Evolutionary conservation across 768 basidiomycete genomes (phyloP), one percentile per base, ranked within the genome.

Genomic region (Symmetrospora coprosmae): DNA sequence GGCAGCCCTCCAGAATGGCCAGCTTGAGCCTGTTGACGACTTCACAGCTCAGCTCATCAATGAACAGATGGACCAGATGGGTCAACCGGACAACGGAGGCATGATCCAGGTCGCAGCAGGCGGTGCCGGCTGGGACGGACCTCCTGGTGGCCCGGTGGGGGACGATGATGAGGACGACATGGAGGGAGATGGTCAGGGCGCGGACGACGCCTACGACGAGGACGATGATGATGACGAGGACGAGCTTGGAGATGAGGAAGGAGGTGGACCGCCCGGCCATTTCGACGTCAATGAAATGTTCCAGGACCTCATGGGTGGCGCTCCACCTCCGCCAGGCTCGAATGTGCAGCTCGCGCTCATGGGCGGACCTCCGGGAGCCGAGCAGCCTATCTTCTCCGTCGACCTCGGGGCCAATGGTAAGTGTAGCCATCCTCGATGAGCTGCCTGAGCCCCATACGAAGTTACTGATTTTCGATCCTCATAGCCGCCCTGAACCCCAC

Each of bases 171-270:
- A 38, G 8, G 43, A 58, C 40, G 25, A 38, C 3, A 38, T 38
- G 23, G 51, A 40, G 13, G 51, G 37, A 19, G 49, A 59, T 21
- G 63, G 53, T 28, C 63, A 67, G 28, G 60, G 34, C 8, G 66
- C 64, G 3, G 60, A 50, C 9, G 40, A 21, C 34, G 80, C 80
- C 7, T 78, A 62, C 51, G 64, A 68, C 0, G 64, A 47, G 17
- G 65, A 64, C 8, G 66, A 62, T 23, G 58, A 48, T 23, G 61
- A 61, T 13, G 60, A 63, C 51, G 64, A 66, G 21, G 60, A 60
- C 14, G 63, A 61, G 39, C 61, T 62, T 45, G 65, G 60, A 8
- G 61, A 65, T 34, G 66, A 60, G 5, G 59, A 61, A 38, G 19
- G 27, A 13, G 38, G 38, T 19, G 23, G 30, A 48, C 45, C 13